phyloP scores from a whole-genome alignment of 768 basidiomycete genomes.

The Phaeolepiota aurea region DNA sequence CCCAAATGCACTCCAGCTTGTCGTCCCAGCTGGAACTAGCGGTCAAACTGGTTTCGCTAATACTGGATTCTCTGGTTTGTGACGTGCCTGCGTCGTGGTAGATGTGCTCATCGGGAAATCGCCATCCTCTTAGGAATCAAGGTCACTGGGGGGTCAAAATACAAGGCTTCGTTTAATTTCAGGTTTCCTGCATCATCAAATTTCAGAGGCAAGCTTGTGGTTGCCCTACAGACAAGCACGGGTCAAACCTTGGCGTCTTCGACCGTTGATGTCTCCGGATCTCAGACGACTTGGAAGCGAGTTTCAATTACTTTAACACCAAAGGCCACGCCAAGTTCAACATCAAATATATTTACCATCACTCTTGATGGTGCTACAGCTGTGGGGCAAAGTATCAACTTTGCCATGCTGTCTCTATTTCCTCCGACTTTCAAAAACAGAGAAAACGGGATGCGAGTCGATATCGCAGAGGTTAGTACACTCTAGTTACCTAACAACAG shows the following conservation, averaged over 20 bases:
- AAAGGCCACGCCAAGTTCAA: conserved; percentile 25
- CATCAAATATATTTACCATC: conserved; percentile 44
- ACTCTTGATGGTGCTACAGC: conserved; percentile 35
- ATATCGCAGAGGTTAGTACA: conserved; percentile 40
- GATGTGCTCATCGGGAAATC: neutral
- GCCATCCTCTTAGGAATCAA: conserved; percentile 35
- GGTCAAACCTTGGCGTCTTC: conserved; percentile 36
- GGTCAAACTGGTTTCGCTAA: conserved; percentile 49
- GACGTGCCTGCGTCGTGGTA: neutral
- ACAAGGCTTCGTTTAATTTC: conserved; percentile 54
- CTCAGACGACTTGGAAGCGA: conserved; percentile 43
- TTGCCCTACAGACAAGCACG: conserved; percentile 36
- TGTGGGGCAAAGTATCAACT: conserved; percentile 38
- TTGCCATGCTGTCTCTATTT: conserved; percentile 57
- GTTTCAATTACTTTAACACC: conserved; percentile 35
- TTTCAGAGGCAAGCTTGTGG: conserved; percentile 29
- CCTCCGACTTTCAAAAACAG: conserved; percentile 60
- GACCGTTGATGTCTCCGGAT: conserved; percentile 26
- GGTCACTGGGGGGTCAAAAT: conserved; percentile 39
- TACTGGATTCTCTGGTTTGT: conserved; percentile 44
- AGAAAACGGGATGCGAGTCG: conserved; percentile 51
- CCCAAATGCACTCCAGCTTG: conserved; percentile 52
- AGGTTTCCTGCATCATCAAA: conserved; percentile 37
- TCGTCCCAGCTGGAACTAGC: conserved; percentile 27
- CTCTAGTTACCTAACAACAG: neutral